Evolutionary conservation across 1,284 basidiomycete species (phyloP).

Genomic region (Chiua sp.): DNA sequence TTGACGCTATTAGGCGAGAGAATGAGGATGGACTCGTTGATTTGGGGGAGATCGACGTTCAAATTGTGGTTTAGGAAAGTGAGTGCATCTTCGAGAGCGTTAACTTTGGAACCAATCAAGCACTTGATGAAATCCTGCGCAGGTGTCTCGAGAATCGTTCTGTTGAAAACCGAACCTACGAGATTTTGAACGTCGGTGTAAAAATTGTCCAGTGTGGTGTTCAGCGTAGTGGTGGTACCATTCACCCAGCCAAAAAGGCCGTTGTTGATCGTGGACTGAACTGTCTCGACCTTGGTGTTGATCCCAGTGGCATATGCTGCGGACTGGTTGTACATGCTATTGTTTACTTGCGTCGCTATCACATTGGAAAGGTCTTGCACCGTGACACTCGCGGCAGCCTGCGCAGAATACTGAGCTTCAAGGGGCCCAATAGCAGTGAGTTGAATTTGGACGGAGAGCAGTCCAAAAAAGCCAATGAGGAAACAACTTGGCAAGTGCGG

Average conservation of each 20-base stretch:
- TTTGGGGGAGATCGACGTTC: slow-evolving; percentile 73
- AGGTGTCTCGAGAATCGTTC: slow-evolving; percentile 80
- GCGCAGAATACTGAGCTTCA: slow-evolving; percentile 63
- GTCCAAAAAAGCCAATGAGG: slow-evolving; percentile 87
- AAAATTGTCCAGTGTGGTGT: slow-evolving; percentile 76
- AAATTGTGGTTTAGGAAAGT: slow-evolving; percentile 94
- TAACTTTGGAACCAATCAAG: slow-evolving; percentile 89
- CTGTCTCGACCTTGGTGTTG: slow-evolving; percentile 70
- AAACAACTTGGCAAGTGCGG: slow-evolving; percentile 89
- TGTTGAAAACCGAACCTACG: slow-evolving; percentile 78
- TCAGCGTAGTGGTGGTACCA: slow-evolving; percentile 87
- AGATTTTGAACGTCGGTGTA: slow-evolving; percentile 76
- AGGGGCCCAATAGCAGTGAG: slow-evolving; percentile 77
- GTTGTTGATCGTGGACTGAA: slow-evolving; percentile 82
- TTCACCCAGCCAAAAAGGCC: slow-evolving; percentile 96
- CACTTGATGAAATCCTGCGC: slow-evolving; percentile 91
- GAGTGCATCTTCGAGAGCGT: slow-evolving; percentile 84
- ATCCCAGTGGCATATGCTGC: slow-evolving; percentile 75
- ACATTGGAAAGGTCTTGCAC: slow-evolving; percentile 70
- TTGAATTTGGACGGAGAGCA: slow-evolving; percentile 90
- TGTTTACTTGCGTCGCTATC: slow-evolving; percentile 81
- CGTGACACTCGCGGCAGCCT: slow-evolving; percentile 63
- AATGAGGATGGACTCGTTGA: slow-evolving; percentile 77
- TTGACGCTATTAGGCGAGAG: slow-evolving; percentile 73
- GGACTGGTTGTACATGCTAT: slow-evolving; percentile 82